Conservation (phyloP, 148 eudicot species). For the Polygonum aviculare region DNA sequence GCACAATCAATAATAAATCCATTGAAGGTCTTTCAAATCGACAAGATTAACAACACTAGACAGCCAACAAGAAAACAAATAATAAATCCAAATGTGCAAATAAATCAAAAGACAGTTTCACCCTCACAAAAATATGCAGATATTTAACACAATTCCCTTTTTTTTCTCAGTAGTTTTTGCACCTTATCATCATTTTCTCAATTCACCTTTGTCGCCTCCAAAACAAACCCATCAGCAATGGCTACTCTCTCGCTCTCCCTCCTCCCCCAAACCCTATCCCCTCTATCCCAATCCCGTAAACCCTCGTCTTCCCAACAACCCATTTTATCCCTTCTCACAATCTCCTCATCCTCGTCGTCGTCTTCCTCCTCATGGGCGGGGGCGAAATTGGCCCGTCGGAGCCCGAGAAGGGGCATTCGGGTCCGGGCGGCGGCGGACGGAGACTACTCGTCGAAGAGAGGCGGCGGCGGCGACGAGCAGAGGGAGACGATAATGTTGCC, state of each 20-base stretch:
- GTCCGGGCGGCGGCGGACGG: constrained; percentile 22
- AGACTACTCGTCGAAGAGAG: constrained; percentile 40
- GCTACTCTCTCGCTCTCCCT: constrained; percentile 41
- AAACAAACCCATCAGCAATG: constrained; percentile 21
- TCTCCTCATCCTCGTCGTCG: constrained; percentile 1
- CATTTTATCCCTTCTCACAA: constrained; percentile 10
- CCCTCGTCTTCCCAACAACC: constrained; percentile 7
- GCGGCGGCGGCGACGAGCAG: constrained; percentile 35
- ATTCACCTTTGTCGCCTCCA: not conserved
- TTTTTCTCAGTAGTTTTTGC: not conserved
- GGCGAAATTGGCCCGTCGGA: not conserved
- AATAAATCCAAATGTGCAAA: too few relatives aligned
- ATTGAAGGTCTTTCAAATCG: not conserved
- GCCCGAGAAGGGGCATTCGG: constrained; percentile 1
- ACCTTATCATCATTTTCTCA: constrained; percentile 1
- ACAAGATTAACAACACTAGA: too few relatives aligned
- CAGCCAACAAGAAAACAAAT: too few relatives aligned
- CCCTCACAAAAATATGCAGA: not conserved
- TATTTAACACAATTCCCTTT: not conserved
- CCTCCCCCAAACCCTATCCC: constrained; percentile 43
- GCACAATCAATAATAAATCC: not conserved
- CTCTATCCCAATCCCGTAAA: constrained; percentile 19
- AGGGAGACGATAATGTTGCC: constrained; percentile 78
- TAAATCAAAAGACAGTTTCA: not conserved
- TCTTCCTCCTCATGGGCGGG: not conserved